A percentile compares a stretch with the other conserved stretches of the same genome.
Conservation (phyloP, 208 protist genomes). For the Acanthamoeba culbertsoni region DNA sequence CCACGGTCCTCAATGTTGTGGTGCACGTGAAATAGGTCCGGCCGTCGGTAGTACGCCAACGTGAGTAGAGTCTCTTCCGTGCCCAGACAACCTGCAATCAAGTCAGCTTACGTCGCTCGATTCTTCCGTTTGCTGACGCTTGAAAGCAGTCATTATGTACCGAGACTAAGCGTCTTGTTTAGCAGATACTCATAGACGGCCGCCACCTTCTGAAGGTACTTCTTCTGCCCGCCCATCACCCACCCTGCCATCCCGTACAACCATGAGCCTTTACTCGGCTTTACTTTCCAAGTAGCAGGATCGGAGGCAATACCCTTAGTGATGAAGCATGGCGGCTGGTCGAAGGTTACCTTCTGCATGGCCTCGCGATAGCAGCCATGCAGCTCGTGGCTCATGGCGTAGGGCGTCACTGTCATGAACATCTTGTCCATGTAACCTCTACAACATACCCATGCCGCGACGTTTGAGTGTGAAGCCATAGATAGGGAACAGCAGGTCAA, state of each 20-base stretch:
- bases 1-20: background rate
- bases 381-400: slow-evolving; percentile 45
- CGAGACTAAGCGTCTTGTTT: background rate
- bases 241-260: background rate
- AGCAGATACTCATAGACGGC: background rate
- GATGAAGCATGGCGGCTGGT: background rate
- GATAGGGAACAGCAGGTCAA: background rate
- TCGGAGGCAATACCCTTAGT: background rate
- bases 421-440: slow-evolving; percentile 28
- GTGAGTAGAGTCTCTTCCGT: slow-evolving; percentile 39
- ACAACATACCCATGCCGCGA: background rate
- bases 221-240: background rate
- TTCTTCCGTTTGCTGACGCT: no score
- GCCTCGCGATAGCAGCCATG: slow-evolving; percentile 27
- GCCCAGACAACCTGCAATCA: background rate
- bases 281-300: background rate
- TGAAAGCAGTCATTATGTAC: background rate
- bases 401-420: background rate
- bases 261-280: background rate
- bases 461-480: background rate
- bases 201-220: background rate
- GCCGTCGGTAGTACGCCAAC: background rate
- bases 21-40: slow-evolving; percentile 31
- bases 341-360: background rate
- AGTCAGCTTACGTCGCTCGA: background rate